Conservation (phyloP, 805 yeast genomes). For the Sungouiozyma ichnusensis region DNA sequence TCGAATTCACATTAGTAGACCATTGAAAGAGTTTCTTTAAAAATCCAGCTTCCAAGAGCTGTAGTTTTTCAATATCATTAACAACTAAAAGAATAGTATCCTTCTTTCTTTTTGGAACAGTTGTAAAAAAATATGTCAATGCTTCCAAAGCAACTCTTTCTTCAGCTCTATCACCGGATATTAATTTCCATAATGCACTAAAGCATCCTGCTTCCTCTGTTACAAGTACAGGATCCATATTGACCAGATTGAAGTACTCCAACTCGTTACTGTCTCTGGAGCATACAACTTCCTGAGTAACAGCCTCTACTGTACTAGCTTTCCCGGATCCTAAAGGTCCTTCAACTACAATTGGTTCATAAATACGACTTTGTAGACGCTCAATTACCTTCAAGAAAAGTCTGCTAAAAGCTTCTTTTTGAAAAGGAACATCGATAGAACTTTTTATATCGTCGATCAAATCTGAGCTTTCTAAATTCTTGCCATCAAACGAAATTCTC, state of each 20-base stretch:
- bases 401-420: neutral
- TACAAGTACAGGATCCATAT: neutral
- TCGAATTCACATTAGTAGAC: slow-evolving; percentile 76
- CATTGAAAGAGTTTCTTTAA: slow-evolving; percentile 94
- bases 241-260: neutral
- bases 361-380: neutral
- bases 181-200: neutral
- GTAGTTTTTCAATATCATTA: slow-evolving; percentile 88
- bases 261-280: neutral
- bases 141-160: slow-evolving; percentile 52
- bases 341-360: neutral
- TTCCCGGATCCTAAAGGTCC: neutral
- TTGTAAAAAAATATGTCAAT: slow-evolving; percentile 58
- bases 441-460: neutral
- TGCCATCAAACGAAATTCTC: neutral
- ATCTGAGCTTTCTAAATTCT: neutral
- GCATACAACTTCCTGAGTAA: neutral
- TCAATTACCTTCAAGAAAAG: neutral
- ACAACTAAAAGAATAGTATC: slow-evolving; percentile 56
- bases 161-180: slow-evolving; percentile 31
- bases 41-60: slow-evolving; percentile 62
- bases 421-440: neutral
- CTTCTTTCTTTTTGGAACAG: slow-evolving; percentile 24
- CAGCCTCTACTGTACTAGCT: neutral
- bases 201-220: neutral